Evolutionary conservation across 2,329 filamentous ascomycete species (phyloP).

Genomic region (Ceratocystiopsis brevicomis): DNA sequence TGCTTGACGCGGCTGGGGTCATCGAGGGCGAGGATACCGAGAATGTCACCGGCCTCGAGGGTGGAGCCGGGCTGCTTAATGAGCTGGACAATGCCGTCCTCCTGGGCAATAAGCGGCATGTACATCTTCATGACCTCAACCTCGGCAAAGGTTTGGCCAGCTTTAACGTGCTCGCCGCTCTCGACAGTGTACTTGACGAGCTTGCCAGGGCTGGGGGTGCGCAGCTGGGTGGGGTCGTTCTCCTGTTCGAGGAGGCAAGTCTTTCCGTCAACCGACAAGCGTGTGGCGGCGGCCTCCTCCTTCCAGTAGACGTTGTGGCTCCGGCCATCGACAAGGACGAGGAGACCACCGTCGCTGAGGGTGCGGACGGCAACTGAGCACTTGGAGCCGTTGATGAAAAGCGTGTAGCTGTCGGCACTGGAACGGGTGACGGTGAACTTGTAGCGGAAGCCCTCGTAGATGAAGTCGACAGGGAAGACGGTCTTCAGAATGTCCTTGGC

Average conservation of each 20-base stretch:
- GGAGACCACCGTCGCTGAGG: slow-evolving; percentile 79
- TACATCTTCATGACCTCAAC: slow-evolving; percentile 99
- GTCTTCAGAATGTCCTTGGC: slow-evolving; percentile 95
- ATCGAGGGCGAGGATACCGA: slow-evolving; percentile 90
- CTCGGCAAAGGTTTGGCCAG: slow-evolving; percentile 85
- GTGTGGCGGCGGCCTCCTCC: slow-evolving; percentile 89
- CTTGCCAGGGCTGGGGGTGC: slow-evolving; percentile 88
- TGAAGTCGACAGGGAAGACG: slow-evolving; percentile 94
- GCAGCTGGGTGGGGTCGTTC: slow-evolving; percentile 93
- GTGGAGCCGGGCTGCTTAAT: slow-evolving; percentile 99
- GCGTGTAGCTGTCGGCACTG: slow-evolving; percentile 81
- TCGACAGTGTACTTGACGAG: slow-evolving; percentile 95
- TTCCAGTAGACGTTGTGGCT: slow-evolving; percentile 99
- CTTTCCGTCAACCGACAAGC: slow-evolving; percentile 92
- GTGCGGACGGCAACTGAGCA: slow-evolving; percentile 83
- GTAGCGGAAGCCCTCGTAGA: slow-evolving; percentile 90
- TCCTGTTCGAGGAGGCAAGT: slow-evolving; percentile 95
- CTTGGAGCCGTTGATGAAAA: slow-evolving; percentile 98
- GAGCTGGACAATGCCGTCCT: slow-evolving; percentile 90
- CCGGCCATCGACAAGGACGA: slow-evolving; percentile 76
- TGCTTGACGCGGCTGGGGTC: slow-evolving; percentile 94
- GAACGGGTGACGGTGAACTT: slow-evolving; percentile 96
- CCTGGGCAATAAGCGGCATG: slow-evolving; percentile 89
- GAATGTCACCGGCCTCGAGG: slow-evolving; percentile 90
- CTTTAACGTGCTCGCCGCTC: slow-evolving; percentile 81